phyloP scores from a whole-genome alignment of 345 rosid genomes.

The Trapa incisa region DNA sequence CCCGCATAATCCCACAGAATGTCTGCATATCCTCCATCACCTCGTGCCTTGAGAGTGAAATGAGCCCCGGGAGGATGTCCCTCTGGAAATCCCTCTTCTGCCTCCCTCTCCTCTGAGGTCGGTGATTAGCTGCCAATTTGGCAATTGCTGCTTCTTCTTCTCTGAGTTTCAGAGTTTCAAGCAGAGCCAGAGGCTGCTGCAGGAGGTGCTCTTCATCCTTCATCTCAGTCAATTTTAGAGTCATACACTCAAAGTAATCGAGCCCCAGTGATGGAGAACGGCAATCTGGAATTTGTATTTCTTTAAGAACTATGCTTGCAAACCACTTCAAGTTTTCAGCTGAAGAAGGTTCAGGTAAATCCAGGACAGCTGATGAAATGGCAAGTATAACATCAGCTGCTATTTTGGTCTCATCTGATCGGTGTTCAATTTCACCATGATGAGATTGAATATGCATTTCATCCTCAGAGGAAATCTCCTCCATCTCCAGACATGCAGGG shows the following conservation, averaged over 20 bases:
- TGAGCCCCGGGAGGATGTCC: constrained; percentile 91
- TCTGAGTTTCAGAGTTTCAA: constrained; percentile 26
- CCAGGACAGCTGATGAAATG: constrained; percentile 36
- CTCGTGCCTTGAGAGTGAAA: constrained; percentile 75
- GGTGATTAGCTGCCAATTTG: constrained; percentile 19
- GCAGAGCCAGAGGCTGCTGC: constrained; percentile 39
- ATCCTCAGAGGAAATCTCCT: constrained; percentile 27
- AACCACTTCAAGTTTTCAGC: constrained; percentile 63
- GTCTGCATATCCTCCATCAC: constrained; percentile 88
- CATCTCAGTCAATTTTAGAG: constrained; percentile 42
- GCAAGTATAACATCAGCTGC: constrained; percentile 78
- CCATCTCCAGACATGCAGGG: constrained; percentile 40
- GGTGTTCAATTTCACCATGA: constrained; percentile 18
- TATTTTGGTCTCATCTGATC: constrained; percentile 28
- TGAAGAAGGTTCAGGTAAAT: constrained; percentile 23
- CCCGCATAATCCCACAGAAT: constrained; percentile 78
- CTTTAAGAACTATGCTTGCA: constrained; percentile 37
- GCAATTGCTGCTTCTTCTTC: constrained; percentile 34
- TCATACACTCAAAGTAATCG: constrained; percentile 83
- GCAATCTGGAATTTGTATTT: not conserved
- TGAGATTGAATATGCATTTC: constrained; percentile 16
- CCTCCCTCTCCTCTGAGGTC: constrained; percentile 59
- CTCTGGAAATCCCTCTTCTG: constrained; percentile 90
- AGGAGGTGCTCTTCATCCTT: constrained; percentile 85
- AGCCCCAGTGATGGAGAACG: constrained; percentile 34